phyloP scores from a whole-genome alignment of 345 rosid genomes.

The Murraya koenigii region DNA sequence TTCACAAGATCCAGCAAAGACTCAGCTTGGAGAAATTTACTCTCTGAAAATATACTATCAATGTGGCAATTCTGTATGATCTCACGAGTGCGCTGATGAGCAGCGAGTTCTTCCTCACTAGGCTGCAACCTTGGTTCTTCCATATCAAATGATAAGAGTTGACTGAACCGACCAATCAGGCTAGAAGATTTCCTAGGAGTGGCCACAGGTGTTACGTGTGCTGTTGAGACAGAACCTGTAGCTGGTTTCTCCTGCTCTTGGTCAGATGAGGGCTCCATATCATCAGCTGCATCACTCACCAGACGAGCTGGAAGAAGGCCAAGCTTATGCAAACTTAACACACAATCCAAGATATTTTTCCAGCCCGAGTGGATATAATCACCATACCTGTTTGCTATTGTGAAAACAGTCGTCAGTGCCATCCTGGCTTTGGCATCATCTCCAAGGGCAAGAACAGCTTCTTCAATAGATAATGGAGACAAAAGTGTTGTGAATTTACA shows the following conservation, averaged over 20 bases:
- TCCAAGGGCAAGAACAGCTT: constrained; percentile 53
- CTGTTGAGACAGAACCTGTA: constrained; percentile 27
- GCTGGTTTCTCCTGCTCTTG: constrained; percentile 36
- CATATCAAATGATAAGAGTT: constrained; percentile 58
- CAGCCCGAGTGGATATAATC: constrained; percentile 61
- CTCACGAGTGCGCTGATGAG: constrained; percentile 46
- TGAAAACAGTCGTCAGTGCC: constrained; percentile 62
- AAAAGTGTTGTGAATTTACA: constrained; percentile 62
- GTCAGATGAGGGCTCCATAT: constrained; percentile 45
- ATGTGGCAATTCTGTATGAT: constrained; percentile 56
- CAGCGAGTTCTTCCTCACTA: constrained; percentile 58
- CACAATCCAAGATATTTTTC: constrained; percentile 61
- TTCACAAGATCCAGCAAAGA: constrained; percentile 58
- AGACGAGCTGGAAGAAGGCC: constrained; percentile 60
- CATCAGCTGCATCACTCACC: constrained; percentile 60
- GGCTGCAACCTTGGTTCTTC: constrained; percentile 62
- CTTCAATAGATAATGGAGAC: constrained; percentile 45
- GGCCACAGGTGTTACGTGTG: constrained; percentile 25
- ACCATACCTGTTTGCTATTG: constrained; percentile 62
- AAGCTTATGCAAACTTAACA: constrained; percentile 58
- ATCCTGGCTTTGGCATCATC: constrained; percentile 63
- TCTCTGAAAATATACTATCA: constrained; percentile 66
- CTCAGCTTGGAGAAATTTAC: constrained; percentile 74
- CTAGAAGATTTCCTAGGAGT: constrained; percentile 51
- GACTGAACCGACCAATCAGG: constrained; percentile 68